Conservation (phyloP, 306 rosid species). For the Vigna hirtella region DNA sequence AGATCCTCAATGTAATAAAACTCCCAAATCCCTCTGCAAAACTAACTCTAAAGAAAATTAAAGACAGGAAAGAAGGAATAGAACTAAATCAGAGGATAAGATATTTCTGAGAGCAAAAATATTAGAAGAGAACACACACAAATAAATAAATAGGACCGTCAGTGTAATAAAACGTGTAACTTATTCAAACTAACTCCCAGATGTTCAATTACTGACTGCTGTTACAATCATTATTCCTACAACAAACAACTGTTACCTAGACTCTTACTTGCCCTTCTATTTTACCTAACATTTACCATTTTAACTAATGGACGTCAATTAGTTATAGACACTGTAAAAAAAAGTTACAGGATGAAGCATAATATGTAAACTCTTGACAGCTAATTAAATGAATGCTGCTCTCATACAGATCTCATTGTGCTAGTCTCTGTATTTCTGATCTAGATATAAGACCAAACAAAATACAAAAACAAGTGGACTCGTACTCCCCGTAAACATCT, state of each 20-base stretch:
- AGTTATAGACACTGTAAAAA: not conserved
- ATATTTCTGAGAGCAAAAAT: not conserved
- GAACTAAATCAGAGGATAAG: not conserved
- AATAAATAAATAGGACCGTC: slow-evolving; percentile 15
- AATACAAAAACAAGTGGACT: not conserved
- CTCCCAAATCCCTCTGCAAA: not conserved
- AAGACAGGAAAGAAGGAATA: slow-evolving; percentile 28
- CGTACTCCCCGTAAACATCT: not conserved
- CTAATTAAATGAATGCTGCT: not conserved
- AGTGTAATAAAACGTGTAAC: not conserved
- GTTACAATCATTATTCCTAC: not conserved
- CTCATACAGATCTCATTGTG: not conserved
- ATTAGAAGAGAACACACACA: not conserved
- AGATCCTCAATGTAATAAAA: slow-evolving; percentile 8
- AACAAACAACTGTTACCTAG: not conserved
- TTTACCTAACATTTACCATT: not conserved
- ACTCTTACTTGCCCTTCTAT: not conserved
- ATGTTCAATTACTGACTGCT: not conserved
- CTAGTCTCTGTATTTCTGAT: not conserved
- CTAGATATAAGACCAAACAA: not conserved
- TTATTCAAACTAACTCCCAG: not conserved
- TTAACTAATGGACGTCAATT: not conserved
- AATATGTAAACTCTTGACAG: not conserved
- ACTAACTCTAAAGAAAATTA: not conserved
- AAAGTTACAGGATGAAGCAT: not conserved